Evolutionary conservation across 2,329 filamentous ascomycete genomes (phyloP).

Genomic region (Neonectria sp.): DNA sequence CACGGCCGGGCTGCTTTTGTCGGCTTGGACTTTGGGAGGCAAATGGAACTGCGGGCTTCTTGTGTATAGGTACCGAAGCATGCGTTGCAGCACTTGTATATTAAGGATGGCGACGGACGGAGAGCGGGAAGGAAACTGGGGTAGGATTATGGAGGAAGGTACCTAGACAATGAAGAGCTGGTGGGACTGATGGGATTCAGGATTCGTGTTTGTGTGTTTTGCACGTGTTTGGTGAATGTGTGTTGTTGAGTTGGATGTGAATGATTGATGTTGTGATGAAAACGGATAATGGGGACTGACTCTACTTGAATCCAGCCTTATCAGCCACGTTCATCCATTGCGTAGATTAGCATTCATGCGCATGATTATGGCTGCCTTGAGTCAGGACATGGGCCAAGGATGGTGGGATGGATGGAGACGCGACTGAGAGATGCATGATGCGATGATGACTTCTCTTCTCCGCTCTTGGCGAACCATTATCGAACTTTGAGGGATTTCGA

Average conservation of each 20-base stretch:
- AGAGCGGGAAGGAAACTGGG: slow-evolving; percentile 17
- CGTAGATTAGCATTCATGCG: slow-evolving; percentile 12
- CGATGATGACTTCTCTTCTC: background rate
- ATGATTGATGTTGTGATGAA: background rate
- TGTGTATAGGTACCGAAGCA: slow-evolving; percentile 47
- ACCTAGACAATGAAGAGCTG: slow-evolving; percentile 31
- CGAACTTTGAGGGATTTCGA: no score
- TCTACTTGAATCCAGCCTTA: background rate
- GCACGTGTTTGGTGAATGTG: slow-evolving; percentile 2
- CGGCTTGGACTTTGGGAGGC: slow-evolving; percentile 31
- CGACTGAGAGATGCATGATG: slow-evolving; percentile 2
- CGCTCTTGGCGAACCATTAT: background rate
- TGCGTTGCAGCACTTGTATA: slow-evolving; percentile 44
- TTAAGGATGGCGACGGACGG: slow-evolving; percentile 31
- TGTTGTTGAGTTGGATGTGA: background rate
- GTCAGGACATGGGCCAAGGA: background rate
- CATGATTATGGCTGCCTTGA: slow-evolving; percentile 5
- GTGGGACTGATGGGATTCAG: slow-evolving; percentile 14
- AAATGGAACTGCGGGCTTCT: slow-evolving; percentile 38
- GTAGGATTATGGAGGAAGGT: slow-evolving; percentile 12
- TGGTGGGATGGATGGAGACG: slow-evolving; percentile 4
- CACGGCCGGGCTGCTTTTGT: slow-evolving; percentile 36
- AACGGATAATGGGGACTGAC: no score
- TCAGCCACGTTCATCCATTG: background rate
- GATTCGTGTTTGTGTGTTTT: slow-evolving; percentile 5